phyloP scores from a whole-genome alignment of 257 asterid species.

The Ligustrum vulgare region DNA sequence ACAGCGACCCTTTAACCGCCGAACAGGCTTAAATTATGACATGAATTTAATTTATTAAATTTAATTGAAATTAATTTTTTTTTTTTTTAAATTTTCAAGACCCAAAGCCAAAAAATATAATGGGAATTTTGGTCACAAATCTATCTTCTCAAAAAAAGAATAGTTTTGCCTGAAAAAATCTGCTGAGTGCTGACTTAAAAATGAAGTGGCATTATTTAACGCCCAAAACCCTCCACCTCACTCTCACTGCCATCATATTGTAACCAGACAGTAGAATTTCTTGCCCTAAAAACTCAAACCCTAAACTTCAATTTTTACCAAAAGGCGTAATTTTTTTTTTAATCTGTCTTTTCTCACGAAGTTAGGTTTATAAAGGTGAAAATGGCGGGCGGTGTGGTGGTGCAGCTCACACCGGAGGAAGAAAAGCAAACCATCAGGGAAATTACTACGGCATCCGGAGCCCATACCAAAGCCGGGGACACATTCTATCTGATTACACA shows the following conservation, averaged over 20 bases:
- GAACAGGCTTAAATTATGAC: no score
- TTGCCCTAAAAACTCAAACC: background rate
- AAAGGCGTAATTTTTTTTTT: background rate
- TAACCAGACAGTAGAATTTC: background rate
- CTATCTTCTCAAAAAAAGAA: background rate
- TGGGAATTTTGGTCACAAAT: background rate
- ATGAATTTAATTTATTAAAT: no score
- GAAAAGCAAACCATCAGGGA: slow-evolving; percentile 82
- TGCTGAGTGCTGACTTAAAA: slow-evolving; percentile 15
- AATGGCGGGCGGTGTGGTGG: slow-evolving; percentile 63
- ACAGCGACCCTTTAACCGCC: no score
- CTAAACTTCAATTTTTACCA: background rate
- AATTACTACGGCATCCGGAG: slow-evolving; percentile 72
- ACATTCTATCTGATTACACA: slow-evolving; percentile 81
- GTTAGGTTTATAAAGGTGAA: slow-evolving; percentile 15
- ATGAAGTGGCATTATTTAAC: slow-evolving; percentile 32
- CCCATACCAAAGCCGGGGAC: slow-evolving; percentile 82
- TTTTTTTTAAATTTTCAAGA: no score
- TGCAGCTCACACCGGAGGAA: slow-evolving; percentile 84
- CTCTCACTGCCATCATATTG: slow-evolving; percentile 23
- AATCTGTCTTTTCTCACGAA: background rate
- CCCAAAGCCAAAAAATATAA: no score
- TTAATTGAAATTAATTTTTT: no score
- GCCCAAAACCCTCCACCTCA: slow-evolving; percentile 31
- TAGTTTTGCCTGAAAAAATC: slow-evolving; percentile 15